A percentile compares a stretch with the other conserved stretches of the same genome.
Evolutionary conservation across 768 basidiomycete genomes (phyloP).

Genomic region (Pulveroboletus frians): DNA sequence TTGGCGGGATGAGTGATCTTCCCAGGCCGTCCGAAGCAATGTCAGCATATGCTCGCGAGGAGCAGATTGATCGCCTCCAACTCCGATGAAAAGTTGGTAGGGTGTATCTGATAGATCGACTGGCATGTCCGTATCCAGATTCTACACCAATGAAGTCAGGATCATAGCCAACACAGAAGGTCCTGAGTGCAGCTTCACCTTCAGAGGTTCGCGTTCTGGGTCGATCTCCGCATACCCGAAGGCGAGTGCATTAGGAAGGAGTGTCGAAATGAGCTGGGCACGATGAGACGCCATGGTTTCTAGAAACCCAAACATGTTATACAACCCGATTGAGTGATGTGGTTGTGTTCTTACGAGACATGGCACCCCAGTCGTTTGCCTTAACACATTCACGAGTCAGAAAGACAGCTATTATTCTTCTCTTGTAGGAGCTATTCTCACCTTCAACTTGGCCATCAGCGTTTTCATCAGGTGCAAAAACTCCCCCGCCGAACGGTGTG

Average conservation of each 20-base stretch:
- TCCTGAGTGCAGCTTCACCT: conserved; percentile 31
- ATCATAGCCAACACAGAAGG: background rate
- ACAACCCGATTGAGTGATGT: background rate
- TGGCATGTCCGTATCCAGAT: conserved; percentile 46
- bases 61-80: conserved; percentile 10
- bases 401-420: too few relatives aligned
- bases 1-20: conserved; percentile 16
- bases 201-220: conserved; percentile 43
- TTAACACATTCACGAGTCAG: conserved; percentile 18
- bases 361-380: conserved; percentile 60
- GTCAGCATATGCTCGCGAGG: conserved; percentile 14
- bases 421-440: conserved; percentile 12
- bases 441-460: conserved; percentile 64
- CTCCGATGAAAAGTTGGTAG: conserved; percentile 32
- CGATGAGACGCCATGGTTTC: conserved; percentile 46
- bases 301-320: conserved; percentile 9
- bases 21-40: conserved; percentile 18
- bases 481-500: conserved; percentile 46
- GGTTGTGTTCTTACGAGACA: conserved; percentile 42
- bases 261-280: conserved; percentile 34
- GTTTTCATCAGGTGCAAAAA: conserved; percentile 56
- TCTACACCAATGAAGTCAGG: conserved; percentile 30
- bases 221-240: conserved; percentile 44
- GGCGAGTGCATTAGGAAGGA: conserved; percentile 44
- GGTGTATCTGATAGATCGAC: conserved; percentile 37